A percentile compares a stretch with the other conserved stretches of the same genome.
Conservation (phyloP, 306 rosid genomes). For the Spatholobus suberectus region DNA sequence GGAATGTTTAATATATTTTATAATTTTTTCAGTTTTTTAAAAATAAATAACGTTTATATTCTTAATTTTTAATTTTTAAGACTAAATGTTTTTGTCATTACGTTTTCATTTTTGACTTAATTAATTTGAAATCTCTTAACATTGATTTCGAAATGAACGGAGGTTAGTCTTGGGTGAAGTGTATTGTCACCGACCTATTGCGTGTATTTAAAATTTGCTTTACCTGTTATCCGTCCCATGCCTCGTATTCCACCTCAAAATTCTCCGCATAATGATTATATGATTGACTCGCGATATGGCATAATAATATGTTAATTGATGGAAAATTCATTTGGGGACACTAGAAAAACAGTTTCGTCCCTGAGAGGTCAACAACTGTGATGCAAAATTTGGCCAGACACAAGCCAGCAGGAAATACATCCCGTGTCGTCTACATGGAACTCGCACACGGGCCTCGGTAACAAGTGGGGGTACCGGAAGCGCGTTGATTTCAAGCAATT, state of each 20-base stretch:
- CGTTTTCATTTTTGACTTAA: background rate
- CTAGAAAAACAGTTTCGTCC: background rate
- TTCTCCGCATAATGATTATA: conserved; percentile 59
- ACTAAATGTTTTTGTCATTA: background rate
- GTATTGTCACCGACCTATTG: background rate
- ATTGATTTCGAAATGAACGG: background rate
- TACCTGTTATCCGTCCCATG: conserved; percentile 29
- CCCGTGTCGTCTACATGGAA: conserved; percentile 26
- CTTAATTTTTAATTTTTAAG: no score
- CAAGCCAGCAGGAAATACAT: conserved; percentile 34
- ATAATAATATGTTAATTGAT: conserved; percentile 15
- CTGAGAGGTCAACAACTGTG: conserved; percentile 61
- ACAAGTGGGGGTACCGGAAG: conserved; percentile 23
- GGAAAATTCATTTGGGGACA: conserved; percentile 15
- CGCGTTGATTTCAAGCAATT: conserved; percentile 28
- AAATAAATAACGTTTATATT: no score
- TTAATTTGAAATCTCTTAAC: background rate
- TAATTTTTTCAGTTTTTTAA: no score
- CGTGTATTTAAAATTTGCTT: conserved; percentile 25
- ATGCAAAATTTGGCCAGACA: conserved; percentile 46
- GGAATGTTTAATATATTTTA: no score
- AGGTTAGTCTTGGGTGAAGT: background rate
- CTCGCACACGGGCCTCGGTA: conserved; percentile 35
- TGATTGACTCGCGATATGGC: conserved; percentile 53
- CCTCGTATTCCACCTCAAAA: conserved; percentile 65